phyloP scores from a whole-genome alignment of 164 flowering plant genomes.

The Magnolia officinalis region DNA sequence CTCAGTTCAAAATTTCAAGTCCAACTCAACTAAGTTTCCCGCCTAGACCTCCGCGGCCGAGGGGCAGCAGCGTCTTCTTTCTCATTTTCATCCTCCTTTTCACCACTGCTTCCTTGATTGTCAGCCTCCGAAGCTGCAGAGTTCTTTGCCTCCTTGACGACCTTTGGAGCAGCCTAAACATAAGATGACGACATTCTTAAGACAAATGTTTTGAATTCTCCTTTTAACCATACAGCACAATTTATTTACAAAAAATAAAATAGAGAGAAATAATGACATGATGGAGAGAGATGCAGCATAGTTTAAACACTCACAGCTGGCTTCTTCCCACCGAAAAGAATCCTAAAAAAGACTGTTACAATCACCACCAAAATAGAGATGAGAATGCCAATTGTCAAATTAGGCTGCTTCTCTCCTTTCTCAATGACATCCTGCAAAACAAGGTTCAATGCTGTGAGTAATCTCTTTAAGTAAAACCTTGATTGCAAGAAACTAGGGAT shows the following conservation, averaged over 20 bases:
- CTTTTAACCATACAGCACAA: too few species aligned
- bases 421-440: slow-evolving; percentile 68
- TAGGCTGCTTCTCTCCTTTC: slow-evolving; percentile 84
- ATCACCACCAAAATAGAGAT: slow-evolving; percentile 49
- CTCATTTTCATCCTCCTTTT: slow-evolving; percentile 36
- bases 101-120: slow-evolving; percentile 27
- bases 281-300: neutral
- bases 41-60: slow-evolving; percentile 44
- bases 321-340: slow-evolving; percentile 88
- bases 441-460: neutral
- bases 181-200: neutral
- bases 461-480: neutral
- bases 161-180: slow-evolving; percentile 3
- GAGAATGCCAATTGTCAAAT: slow-evolving; percentile 63
- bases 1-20: slow-evolving; percentile 6
- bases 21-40: slow-evolving; percentile 31
- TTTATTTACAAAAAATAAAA: neutral
- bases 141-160: slow-evolving; percentile 11
- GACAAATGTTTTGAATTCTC: neutral
- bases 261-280: neutral
- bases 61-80: slow-evolving; percentile 44
- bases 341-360: slow-evolving; percentile 43
- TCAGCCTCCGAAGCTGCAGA: slow-evolving; percentile 19
- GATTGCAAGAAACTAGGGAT: neutral
- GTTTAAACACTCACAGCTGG: slow-evolving; percentile 25